Evolutionary conservation across 352 stramenopile genomes (phyloP), one percentile per base, ranked within the genome.

Genomic region (Phytophthora pinifolia): DNA sequence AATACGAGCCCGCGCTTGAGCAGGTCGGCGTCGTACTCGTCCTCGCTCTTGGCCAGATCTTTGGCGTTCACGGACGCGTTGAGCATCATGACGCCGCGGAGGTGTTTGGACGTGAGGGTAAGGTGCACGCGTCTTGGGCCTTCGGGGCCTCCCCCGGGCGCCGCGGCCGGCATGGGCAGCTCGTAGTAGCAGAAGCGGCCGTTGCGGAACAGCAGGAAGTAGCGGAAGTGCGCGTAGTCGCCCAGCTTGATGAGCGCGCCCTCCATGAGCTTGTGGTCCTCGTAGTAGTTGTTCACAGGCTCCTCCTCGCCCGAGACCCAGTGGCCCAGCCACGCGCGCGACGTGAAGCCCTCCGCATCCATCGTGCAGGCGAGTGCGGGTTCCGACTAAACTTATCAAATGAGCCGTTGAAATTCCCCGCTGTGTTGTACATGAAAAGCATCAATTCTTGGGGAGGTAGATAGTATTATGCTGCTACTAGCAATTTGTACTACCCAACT

Each of bases 181-280:
- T 94, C 83, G 59, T 94, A 94, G 68, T 94, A 94, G 73, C 83
- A 92, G 57, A 94, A 87, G 43, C 81, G 75, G 29, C 83, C 83
- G 42, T 90, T 91, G 50, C 81, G 78, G 56, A 80, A 91, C 6
- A 94, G 79, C 42, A 91, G 48, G 50, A 94, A 94, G 65, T 94
- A 94, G 14, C 83, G 81, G 54, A 89, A 94, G 52, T 92, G 83
- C 65, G 83, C 81, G 60, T 94, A 94, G 60, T 94, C 83, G 49
- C 83, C 83, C 30, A 90, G 64, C 58, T 94, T 94, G 59, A 94
- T 94, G 34, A 94, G 75, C 42, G 83, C 74, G 17, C 83, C 83
- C 42, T 94, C 83, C 82, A 92, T 92, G 45, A 92, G 76, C 65
- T 92, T 92, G 48, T 88, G 79, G 59, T 89, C 75, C 57, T 89